phyloP scores from a whole-genome alignment of 179 eudicot genomes.

The Gypsophila paniculata region DNA sequence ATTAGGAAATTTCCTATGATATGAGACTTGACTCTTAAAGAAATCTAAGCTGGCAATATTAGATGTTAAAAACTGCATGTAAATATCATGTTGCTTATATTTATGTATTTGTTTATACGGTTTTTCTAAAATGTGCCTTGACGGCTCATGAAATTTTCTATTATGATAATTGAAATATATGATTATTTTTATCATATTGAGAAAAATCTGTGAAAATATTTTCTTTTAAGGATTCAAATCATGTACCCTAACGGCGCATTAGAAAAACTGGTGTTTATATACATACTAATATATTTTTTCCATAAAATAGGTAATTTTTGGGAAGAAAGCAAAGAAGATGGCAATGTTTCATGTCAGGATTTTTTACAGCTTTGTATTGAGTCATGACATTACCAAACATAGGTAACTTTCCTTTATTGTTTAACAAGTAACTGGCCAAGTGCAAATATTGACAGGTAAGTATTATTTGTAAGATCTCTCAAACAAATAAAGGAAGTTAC shows the following conservation, averaged over 20 bases:
- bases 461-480: not conserved
- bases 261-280: too few species aligned
- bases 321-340: conserved; percentile 19
- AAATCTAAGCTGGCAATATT: conserved; percentile 21
- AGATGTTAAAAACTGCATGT: conserved; percentile 7
- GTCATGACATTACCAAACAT: not conserved
- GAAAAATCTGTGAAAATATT: too few species aligned
- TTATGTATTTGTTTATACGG: too few species aligned
- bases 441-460: not conserved
- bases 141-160: too few species aligned
- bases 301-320: conserved; percentile 8
- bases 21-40: conserved; percentile 9
- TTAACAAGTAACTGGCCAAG: not conserved
- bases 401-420: not conserved
- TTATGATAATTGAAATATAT: too few species aligned
- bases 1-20: not conserved
- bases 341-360: not conserved
- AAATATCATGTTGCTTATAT: not conserved
- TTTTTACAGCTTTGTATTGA: conserved; percentile 18
- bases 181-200: too few species aligned
- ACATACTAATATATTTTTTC: not conserved
- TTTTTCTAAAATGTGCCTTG: too few species aligned
- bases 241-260: too few species aligned
- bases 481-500: not conserved
- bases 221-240: too few species aligned